Conservation (phyloP, 441 rosid species). For the Geranium incanum region DNA sequence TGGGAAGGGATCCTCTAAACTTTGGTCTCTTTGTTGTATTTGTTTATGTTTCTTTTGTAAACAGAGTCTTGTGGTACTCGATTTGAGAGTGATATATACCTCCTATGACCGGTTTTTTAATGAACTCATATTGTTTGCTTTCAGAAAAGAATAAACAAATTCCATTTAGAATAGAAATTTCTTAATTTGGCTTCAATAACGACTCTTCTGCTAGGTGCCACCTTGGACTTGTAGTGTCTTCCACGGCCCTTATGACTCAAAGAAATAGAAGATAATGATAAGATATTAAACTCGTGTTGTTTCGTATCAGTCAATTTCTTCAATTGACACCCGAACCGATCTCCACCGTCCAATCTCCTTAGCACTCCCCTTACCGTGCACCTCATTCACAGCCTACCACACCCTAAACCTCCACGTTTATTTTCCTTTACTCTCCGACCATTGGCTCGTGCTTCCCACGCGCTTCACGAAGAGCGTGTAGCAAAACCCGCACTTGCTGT, state of each 20-base stretch:
- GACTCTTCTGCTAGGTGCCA: too few species aligned
- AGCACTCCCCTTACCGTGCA: neutral
- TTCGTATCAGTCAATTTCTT: neutral
- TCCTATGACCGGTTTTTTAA: too few species aligned
- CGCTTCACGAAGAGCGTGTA: neutral
- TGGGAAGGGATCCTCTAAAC: too few species aligned
- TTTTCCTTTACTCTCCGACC: neutral
- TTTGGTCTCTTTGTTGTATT: too few species aligned
- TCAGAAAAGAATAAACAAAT: too few species aligned
- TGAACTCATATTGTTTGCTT: too few species aligned
- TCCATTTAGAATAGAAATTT: neutral
- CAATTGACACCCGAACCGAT: neutral
- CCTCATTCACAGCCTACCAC: neutral
- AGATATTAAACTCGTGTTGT: neutral
- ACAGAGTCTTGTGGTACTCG: too few species aligned
- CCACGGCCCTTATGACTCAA: slow-evolving; percentile 4
- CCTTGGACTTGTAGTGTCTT: slow-evolving; percentile 15
- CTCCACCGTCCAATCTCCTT: slow-evolving; percentile 1
- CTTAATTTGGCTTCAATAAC: neutral
- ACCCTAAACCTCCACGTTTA: slow-evolving; percentile 19
- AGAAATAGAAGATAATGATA: neutral
- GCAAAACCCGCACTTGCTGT: neutral
- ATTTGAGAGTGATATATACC: too few species aligned
- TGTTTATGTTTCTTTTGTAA: too few species aligned
- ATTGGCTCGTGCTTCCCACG: slow-evolving; percentile 23